Base-by-base conservation (phyloP, 805 yeast species). In the Zygosaccharomyces pseudorouxii region DNA sequence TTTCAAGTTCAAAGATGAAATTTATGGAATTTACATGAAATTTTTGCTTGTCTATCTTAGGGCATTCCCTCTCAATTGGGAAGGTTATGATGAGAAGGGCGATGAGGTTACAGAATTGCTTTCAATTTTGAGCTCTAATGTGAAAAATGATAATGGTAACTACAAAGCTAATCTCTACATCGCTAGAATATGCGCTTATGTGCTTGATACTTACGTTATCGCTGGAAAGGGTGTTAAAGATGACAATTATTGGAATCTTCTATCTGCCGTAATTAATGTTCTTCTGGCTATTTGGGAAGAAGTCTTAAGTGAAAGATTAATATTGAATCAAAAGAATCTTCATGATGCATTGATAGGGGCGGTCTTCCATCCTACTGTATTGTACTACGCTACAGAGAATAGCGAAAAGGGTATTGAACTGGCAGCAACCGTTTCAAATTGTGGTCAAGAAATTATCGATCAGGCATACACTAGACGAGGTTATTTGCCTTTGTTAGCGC, bases 381-480 rank as follows among this genome's bases (percentile, higher is more conserved):
- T 86, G 37, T 57, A 48, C 5, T 55, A 56, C 8, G 72, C 84
- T 0, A 56, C 65, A 63, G 11, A 53, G 48, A 1, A 54, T 72
- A 16, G 59, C 67, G 9, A 59, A 55, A 5, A 50, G 11, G 42
- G 44, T 19, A 10, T 5, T 6, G 22, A 42, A 5, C 19, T 57
- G 10, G 50, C 48, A 3, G 5, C 19, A 5, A 43, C 33, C 51
- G 0, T 59, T 50, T 16, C 43, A 31, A 23, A 53, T 47, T 16
- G 71, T 45, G 72, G 78, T 1, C 41, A 55, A 11, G 73, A 78
- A 1, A 71, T 83, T 2, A 68, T 82, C 25, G 55, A 58, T 1
- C 73, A 76, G 40, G 68, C 87, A 0, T 72, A 61, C 46, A 82
- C 86, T 0, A 76, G 96, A 64, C 78, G 95, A 55, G 74, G 85